These are phyloP conservation scores for Tubosaeta sp. DNA, from an alignment of 768 basidiomycete genomes.

Conservation along the genomic window DNA sequence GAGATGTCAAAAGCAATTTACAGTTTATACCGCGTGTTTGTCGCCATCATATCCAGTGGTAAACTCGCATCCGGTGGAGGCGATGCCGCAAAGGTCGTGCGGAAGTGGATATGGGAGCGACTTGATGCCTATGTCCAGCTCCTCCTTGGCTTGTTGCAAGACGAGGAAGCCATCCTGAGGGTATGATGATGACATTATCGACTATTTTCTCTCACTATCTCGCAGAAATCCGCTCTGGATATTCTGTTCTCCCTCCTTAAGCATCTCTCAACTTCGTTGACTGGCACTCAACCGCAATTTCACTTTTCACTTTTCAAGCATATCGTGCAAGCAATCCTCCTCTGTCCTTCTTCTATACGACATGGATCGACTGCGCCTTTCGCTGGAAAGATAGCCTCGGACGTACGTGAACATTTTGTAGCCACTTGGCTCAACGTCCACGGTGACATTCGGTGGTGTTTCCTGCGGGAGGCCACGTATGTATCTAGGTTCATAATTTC, in stretches of 20 bases:
- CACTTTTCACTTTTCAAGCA: conserved; percentile 65
- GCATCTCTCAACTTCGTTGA: conserved; percentile 66
- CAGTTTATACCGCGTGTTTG: conserved; percentile 76
- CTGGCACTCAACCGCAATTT: conserved; percentile 56
- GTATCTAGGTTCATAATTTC: conserved; percentile 13
- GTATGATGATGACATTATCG: conserved; percentile 40
- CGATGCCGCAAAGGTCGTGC: conserved; percentile 56
- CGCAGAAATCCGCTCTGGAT: conserved; percentile 64
- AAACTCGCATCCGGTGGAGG: conserved; percentile 49
- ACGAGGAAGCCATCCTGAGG: conserved; percentile 69
- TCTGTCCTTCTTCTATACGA: conserved; percentile 53
- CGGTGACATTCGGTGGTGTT: conserved; percentile 88
- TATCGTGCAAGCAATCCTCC: conserved; percentile 54
- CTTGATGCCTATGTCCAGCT: conserved; percentile 67
- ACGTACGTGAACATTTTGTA: conserved; percentile 61
- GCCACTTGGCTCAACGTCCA: conserved; percentile 71
- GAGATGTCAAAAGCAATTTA: conserved; percentile 74
- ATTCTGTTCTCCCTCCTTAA: conserved; percentile 75
- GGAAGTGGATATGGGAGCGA: conserved; percentile 76
- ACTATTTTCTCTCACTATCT: conserved; percentile 2
- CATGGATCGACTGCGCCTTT: conserved; percentile 15
- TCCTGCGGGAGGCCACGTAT: conserved; percentile 74
- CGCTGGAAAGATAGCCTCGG: conserved; percentile 44
- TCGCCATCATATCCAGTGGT: conserved; percentile 54
- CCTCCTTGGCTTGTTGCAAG: conserved; percentile 66